Conservation (phyloP, 257 asterid genomes). For the Forsythia suspensa region DNA sequence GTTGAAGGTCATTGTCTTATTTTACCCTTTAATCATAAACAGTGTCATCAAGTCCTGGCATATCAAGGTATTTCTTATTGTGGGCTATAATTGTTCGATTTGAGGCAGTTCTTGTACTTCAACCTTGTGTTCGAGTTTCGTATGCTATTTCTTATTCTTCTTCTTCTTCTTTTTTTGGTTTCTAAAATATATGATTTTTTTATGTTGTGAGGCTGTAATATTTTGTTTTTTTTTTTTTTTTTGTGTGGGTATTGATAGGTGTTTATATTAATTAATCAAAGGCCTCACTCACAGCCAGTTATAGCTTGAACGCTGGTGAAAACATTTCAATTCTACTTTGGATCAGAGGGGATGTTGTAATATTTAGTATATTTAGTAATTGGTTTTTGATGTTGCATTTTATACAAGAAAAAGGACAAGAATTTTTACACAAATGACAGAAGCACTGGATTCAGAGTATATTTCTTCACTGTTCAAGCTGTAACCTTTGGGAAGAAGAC, state of each 20-base stretch:
- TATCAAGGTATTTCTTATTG: not conserved
- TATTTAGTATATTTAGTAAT: not conserved
- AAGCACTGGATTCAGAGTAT: not conserved
- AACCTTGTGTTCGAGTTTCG: not conserved
- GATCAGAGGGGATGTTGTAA: not conserved
- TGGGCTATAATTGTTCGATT: not conserved
- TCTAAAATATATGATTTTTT: too few relatives aligned
- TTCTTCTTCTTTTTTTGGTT: too few relatives aligned
- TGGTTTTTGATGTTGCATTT: not conserved
- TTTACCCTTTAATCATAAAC: not conserved
- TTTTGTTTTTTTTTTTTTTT: too few relatives aligned
- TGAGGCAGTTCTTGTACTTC: not conserved
- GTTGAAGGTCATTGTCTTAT: conserved; percentile 53
- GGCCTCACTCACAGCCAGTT: not conserved
- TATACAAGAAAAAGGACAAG: not conserved
- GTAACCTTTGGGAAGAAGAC: not conserved
- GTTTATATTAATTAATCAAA: not conserved
- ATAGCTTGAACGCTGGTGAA: not conserved
- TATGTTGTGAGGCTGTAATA: too few relatives aligned
- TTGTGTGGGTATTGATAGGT: not conserved
- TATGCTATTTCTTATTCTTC: too few relatives aligned
- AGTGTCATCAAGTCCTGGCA: not conserved
- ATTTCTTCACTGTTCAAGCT: not conserved
- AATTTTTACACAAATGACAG: not conserved
- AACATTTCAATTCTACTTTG: not conserved